Evolutionary conservation across 768 basidiomycete species (phyloP).

Genomic region (Hydnum rufescens): DNA sequence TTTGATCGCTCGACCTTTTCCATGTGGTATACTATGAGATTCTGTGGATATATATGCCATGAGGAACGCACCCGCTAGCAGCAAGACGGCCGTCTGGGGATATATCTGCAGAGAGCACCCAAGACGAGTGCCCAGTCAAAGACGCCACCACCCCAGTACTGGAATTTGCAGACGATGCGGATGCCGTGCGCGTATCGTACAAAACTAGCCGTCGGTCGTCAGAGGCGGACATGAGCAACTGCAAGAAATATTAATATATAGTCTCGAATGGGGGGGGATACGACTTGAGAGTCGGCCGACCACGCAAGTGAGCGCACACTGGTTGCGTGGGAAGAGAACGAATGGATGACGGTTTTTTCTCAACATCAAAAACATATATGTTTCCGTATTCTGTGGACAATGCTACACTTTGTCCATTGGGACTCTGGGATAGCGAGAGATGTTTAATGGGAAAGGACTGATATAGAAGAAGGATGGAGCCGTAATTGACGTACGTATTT

Average conservation of each 20-base stretch:
- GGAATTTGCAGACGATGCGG: slow-evolving; percentile 25
- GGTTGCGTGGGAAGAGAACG: slow-evolving; percentile 80
- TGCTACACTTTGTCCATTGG: slow-evolving; percentile 67
- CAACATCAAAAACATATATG: slow-evolving; percentile 68
- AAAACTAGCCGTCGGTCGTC: slow-evolving; percentile 83
- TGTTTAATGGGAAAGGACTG: slow-evolving; percentile 1
- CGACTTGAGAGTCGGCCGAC: slow-evolving; percentile 74
- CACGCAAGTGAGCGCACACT: slow-evolving; percentile 71
- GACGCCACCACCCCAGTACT: slow-evolving; percentile 69
- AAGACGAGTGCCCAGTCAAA: slow-evolving; percentile 73
- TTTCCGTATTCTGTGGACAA: slow-evolving; percentile 75
- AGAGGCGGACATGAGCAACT: slow-evolving; percentile 78
- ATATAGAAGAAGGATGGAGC: background rate
- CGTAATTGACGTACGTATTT: slow-evolving; percentile 32
- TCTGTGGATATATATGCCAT: background rate
- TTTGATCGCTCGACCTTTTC: slow-evolving; percentile 61
- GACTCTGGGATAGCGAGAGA: slow-evolving; percentile 35
- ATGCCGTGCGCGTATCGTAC: slow-evolving; percentile 66
- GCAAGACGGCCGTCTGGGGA: slow-evolving; percentile 65
- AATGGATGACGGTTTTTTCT: slow-evolving; percentile 41
- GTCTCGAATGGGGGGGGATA: background rate
- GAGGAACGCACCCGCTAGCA: slow-evolving; percentile 45
- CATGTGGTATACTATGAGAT: background rate
- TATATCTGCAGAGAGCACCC: slow-evolving; percentile 71
- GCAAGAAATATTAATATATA: background rate